phyloP scores from a whole-genome alignment of 768 basidiomycete genomes.

The Mycena galericulata region DNA sequence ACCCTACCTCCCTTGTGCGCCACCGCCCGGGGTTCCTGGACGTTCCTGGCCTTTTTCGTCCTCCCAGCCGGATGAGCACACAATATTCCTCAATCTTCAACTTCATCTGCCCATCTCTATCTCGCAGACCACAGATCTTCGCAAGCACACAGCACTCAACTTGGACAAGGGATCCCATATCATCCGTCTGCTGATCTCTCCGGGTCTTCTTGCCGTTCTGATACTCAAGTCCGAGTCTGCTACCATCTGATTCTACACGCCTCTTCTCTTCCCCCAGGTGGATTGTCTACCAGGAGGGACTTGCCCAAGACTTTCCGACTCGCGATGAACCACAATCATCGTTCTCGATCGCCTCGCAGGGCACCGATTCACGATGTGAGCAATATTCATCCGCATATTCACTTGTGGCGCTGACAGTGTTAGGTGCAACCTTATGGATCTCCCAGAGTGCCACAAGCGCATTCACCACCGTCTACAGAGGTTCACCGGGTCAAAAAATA shows the following conservation, averaged over 20 bases:
- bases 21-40: background rate
- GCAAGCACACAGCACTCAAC: background rate
- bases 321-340: conserved; percentile 2
- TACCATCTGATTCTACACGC: conserved; percentile 26
- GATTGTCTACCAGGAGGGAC: background rate
- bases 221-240: conserved; percentile 1
- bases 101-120: background rate
- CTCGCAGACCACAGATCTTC: background rate
- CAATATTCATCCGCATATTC: no score
- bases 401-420: no score
- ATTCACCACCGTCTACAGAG: no score
- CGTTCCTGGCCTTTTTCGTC: background rate
- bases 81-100: background rate
- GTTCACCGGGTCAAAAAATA: no score
- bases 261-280: background rate
- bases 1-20: background rate
- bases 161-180: conserved; percentile 7
- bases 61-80: background rate
- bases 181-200: background rate
- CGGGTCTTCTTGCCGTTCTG: conserved; percentile 12
- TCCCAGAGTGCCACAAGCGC: no score
- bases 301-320: background rate
- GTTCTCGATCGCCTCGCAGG: conserved; percentile 7
- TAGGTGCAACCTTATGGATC: no score
- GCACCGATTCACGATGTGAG: conserved; percentile 11